Evolutionary conservation across 1,284 basidiomycete species (phyloP).

Genomic region (Moniliophthora roreri): DNA sequence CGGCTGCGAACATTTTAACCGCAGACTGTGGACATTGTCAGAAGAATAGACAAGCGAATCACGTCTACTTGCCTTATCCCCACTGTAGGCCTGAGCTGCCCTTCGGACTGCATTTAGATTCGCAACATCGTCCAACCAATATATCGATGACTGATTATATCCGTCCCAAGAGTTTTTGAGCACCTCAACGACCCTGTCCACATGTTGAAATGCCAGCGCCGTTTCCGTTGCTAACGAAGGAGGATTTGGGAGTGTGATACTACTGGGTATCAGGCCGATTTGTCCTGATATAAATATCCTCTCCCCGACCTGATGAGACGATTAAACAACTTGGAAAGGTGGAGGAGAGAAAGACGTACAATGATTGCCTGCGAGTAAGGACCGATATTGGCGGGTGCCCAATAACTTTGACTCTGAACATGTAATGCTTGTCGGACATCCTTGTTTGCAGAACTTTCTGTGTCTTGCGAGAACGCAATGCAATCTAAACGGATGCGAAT

Average conservation of each 20-base stretch:
- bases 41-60: not conserved
- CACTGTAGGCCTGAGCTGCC: slow-evolving; percentile 36
- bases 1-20: slow-evolving; percentile 67
- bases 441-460: slow-evolving; percentile 8
- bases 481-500: slow-evolving; percentile 75
- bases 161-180: slow-evolving; percentile 63
- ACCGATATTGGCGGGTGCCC: slow-evolving; percentile 99
- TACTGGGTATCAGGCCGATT: slow-evolving; percentile 85
- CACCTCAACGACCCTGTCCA: slow-evolving; percentile 63
- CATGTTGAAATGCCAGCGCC: slow-evolving; percentile 82
- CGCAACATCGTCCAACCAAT: slow-evolving; percentile 54
- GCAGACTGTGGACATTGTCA: slow-evolving; percentile 15
- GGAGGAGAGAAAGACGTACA: slow-evolving; percentile 42
- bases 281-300: slow-evolving; percentile 91
- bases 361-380: slow-evolving; percentile 94
- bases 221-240: slow-evolving; percentile 61
- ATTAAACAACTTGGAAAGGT: slow-evolving; percentile 4
- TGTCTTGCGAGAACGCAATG: slow-evolving; percentile 56
- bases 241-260: slow-evolving; percentile 66
- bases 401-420: slow-evolving; percentile 94
- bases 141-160: slow-evolving; percentile 59
- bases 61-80: slow-evolving; percentile 16
- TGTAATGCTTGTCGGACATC: slow-evolving; percentile 75
- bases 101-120: slow-evolving; percentile 43
- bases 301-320: slow-evolving; percentile 55